These are phyloP conservation scores for Capsicum pubescens DNA, from an alignment of 257 asterid species.

Conservation along the genomic window DNA sequence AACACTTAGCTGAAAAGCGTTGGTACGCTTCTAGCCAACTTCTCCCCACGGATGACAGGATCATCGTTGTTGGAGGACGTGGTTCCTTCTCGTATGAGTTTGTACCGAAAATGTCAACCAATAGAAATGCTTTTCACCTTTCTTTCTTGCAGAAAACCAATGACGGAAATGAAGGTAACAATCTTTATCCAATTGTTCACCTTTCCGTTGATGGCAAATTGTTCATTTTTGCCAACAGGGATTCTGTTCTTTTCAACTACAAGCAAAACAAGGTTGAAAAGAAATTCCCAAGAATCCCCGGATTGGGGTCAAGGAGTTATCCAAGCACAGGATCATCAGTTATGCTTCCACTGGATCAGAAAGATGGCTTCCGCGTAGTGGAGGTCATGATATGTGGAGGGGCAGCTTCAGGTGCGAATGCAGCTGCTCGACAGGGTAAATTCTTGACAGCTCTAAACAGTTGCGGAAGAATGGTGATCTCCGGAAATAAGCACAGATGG, in stretches of 20 bases:
- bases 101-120: conserved; percentile 46
- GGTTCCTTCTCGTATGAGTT: conserved; percentile 53
- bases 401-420: conserved; percentile 46
- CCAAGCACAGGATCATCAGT: conserved; percentile 74
- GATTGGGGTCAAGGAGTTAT: conserved; percentile 61
- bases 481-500: conserved; percentile 60
- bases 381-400: conserved; percentile 82
- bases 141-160: conserved; percentile 54
- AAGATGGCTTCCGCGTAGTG: conserved; percentile 41
- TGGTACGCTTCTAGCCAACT: conserved; percentile 58
- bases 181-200: conserved; percentile 69
- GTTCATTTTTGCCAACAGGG: conserved; percentile 63
- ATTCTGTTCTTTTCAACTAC: conserved; percentile 65
- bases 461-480: conserved; percentile 70
- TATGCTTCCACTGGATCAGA: conserved; percentile 57
- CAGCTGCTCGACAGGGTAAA: conserved; percentile 43
- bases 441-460: conserved; percentile 48
- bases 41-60: conserved; percentile 52
- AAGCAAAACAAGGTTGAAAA: conserved; percentile 49
- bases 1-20: conserved; percentile 40
- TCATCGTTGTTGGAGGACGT: conserved; percentile 61
- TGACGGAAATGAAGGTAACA: conserved; percentile 42
- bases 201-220: conserved; percentile 68
- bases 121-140: conserved; percentile 38
- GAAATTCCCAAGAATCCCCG: conserved; percentile 56